phyloP scores from a whole-genome alignment of 2,329 filamentous ascomycete genomes.

The Neoarthrinium moseri region DNA sequence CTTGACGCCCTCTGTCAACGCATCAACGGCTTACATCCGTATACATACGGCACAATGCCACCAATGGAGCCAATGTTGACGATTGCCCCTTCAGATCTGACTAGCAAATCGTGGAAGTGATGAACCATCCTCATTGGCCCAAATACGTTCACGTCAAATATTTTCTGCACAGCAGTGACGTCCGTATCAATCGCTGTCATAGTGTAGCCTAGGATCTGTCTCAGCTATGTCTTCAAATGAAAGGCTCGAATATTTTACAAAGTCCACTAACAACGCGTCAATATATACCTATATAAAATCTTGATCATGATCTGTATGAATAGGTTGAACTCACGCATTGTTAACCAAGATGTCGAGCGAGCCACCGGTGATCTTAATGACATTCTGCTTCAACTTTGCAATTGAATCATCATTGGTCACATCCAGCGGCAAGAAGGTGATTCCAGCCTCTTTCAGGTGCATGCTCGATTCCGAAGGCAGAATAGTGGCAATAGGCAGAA shows the following conservation, averaged over 20 bases:
- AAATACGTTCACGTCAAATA: conserved; percentile 27
- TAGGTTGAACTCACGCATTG: conserved; percentile 14
- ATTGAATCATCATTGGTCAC: conserved; percentile 15
- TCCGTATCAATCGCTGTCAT: conserved; percentile 26
- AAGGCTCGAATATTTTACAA: not conserved
- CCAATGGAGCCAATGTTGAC: conserved; percentile 27
- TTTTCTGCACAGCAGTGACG: conserved; percentile 12
- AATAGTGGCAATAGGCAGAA: conserved; percentile 16
- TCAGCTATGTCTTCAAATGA: not conserved
- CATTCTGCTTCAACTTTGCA: not conserved
- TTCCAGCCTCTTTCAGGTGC: conserved; percentile 12
- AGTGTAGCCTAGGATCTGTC: conserved; percentile 17
- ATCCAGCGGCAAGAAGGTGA: conserved; percentile 13
- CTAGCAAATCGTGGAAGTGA: conserved; percentile 21
- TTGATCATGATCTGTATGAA: not conserved
- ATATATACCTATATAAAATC: too few relatives aligned
- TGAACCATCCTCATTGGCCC: conserved; percentile 25
- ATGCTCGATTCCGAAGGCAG: conserved; percentile 12
- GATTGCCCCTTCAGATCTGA: conserved; percentile 17
- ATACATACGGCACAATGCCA: conserved; percentile 21
- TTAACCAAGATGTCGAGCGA: conserved; percentile 13
- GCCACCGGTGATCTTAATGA: conserved; percentile 7
- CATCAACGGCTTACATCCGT: conserved; percentile 12
- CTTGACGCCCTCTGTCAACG: not conserved
- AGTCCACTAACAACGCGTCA: not conserved